phyloP scores from a whole-genome alignment of 345 rosid species.

The Iberis pinnata region DNA sequence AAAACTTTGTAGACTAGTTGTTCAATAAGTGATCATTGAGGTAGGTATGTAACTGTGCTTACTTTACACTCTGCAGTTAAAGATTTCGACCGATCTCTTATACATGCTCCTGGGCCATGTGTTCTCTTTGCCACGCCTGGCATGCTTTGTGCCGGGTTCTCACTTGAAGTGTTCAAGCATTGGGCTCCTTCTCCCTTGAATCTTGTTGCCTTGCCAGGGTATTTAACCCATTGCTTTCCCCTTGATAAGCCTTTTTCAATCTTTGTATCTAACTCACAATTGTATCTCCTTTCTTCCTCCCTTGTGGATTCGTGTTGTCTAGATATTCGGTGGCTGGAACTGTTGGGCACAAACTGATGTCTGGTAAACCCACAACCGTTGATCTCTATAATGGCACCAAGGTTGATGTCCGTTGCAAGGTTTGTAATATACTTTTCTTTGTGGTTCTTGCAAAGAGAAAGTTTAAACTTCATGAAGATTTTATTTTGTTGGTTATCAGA shows the following conservation, averaged over 20 bases:
- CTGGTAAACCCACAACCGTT: slow-evolving; percentile 77
- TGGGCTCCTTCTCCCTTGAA: slow-evolving; percentile 90
- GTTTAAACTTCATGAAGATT: not conserved
- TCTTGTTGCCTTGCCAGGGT: slow-evolving; percentile 95
- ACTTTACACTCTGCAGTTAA: slow-evolving; percentile 42
- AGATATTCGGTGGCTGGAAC: slow-evolving; percentile 97
- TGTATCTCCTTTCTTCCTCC: slow-evolving; percentile 1
- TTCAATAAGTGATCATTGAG: not conserved
- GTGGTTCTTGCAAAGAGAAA: not conserved
- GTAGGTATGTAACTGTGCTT: not conserved
- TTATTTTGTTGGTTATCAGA: slow-evolving; percentile 35
- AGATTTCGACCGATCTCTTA: slow-evolving; percentile 69
- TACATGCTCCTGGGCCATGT: slow-evolving; percentile 89
- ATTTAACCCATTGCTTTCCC: slow-evolving; percentile 10
- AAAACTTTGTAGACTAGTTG: slow-evolving; percentile 3
- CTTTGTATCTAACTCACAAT: not conserved
- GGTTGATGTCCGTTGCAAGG: slow-evolving; percentile 94
- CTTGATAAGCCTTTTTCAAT: not conserved
- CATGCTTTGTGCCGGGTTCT: slow-evolving; percentile 91
- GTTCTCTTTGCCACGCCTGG: slow-evolving; percentile 99
- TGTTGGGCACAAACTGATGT: slow-evolving; percentile 78
- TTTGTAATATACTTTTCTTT: slow-evolving; percentile 21
- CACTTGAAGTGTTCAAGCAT: slow-evolving; percentile 85
- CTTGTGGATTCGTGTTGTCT: not conserved
- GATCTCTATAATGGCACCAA: slow-evolving; percentile 73